Evolutionary conservation across 2,329 filamentous ascomycete species (phyloP).

Genomic region (Talaromyces sp.): DNA sequence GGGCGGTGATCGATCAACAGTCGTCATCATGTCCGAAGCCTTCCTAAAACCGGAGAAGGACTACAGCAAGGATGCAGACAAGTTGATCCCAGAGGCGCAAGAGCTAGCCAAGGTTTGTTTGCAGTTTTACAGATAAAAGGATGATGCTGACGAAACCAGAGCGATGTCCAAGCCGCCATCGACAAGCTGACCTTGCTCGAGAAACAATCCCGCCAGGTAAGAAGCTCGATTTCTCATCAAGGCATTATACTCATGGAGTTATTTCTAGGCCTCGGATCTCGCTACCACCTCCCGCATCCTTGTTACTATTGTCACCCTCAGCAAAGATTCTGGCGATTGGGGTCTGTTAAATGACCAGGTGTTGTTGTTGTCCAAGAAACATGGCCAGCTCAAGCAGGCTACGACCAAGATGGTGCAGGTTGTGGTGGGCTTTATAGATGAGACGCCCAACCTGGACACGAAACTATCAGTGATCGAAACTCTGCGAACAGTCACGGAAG

Average conservation of each 20-base stretch:
- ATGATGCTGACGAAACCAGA: constrained; percentile 20
- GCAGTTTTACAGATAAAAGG: not conserved
- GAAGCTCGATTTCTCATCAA: constrained; percentile 24
- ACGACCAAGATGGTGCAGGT: constrained; percentile 98
- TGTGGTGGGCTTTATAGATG: constrained; percentile 86
- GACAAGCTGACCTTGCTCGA: constrained; percentile 89
- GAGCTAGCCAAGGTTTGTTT: constrained; percentile 71
- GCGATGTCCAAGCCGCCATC: constrained; percentile 76
- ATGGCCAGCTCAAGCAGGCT: constrained; percentile 98
- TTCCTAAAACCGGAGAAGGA: constrained; percentile 94
- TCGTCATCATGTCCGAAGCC: constrained; percentile 69
- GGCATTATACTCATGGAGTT: constrained; percentile 13
- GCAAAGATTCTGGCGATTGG: constrained; percentile 92
- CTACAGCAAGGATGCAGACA: constrained; percentile 93
- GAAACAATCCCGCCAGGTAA: constrained; percentile 94
- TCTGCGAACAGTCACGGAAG: constrained; percentile 90
- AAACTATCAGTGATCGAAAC: constrained; percentile 95
- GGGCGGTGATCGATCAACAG: constrained; percentile 13
- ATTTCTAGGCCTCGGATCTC: constrained; percentile 77
- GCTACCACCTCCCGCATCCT: constrained; percentile 88
- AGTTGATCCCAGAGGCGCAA: constrained; percentile 84
- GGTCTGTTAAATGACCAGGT: constrained; percentile 94
- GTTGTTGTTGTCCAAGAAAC: constrained; percentile 94
- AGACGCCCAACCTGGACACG: constrained; percentile 75
- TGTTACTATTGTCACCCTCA: constrained; percentile 84